Base-by-base conservation (phyloP, 2,329 filamentous ascomycete genomes). In the Fusarium sp. region DNA sequence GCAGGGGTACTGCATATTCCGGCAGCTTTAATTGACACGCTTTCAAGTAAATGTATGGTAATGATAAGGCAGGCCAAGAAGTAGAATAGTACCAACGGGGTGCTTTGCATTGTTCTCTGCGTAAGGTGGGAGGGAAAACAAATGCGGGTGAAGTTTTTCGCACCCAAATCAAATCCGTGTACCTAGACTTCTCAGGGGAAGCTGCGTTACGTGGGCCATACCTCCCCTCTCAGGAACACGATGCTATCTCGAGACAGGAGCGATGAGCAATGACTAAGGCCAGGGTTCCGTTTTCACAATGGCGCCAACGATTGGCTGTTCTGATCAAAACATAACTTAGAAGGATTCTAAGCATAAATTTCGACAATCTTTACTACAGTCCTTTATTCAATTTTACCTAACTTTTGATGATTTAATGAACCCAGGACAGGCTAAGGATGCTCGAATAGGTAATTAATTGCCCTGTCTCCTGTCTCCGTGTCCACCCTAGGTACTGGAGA, bases 21-120 rank as follows among this genome's bases (percentile, higher is more conserved):
- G 36, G 22, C 53, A 46, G 44, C 42, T 65, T 42, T 65, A 65
- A 51, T 65, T 53, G 53, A 60, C 49, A 65, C 28, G 46, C 61
- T 65, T 42, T 65, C 62, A 65, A 45, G 62, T 65, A 60, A 65
- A 53, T 67, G 36, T 67, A 61, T 69, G 47, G 34, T 61, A 60
- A 67, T 57, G 52, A 69, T 56, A 69, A 60, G 31, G 40, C 40
- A 57, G 36, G 57, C 50, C 50, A 62, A 56, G 63, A 55, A 22
- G 33, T 53, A 14, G 45, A 55, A 66, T 24, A 62, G 45, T 22
- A 50, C 17, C 40, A 45, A 47, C 42, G 28, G 15, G 46, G 19
- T 34, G 42, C 19, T 19, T 34, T 49, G 10, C 28, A 38, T 26
- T 17, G 43, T 26, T 17, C 17, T 44, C 19, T 42, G 19, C 24